Base-by-base conservation (phyloP, 208 protist genomes). In the Trypanosoma vivax region DNA sequence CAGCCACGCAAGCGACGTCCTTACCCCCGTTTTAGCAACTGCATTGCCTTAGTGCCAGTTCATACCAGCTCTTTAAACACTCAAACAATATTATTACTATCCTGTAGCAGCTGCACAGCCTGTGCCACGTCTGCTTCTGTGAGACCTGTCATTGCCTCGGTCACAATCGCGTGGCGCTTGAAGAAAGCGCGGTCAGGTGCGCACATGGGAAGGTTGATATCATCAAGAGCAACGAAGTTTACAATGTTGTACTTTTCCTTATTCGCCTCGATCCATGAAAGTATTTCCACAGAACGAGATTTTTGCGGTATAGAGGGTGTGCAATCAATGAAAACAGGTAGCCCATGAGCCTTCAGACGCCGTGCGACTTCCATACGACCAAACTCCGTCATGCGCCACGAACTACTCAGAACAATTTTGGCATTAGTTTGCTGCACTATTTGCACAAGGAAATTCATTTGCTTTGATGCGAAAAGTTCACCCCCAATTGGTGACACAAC, bases 211-310 rank as follows among this genome's bases (percentile, higher is more conserved):
- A 88, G 55, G 59, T 81, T 43, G 40, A 88, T 88, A 56, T 88
- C 80, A 45, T 88, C 80, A 9, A 88, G 45, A 11, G 80, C 80
- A 7, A 88, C 69, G 68, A 88, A 88, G 62, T 88, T 88, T 10
- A 79, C 70, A 63, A 88, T 75, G 21, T 75, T 70, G 27, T 71
- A 67, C 37, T 64, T 43, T 42, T 60, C 58, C 55, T 79, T 75
- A 65, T 88, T 62, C 14, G 58, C 35, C 11, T 77, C 69, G 10
- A 88, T 39, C 76, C 80, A 88, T 19, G 30, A 28, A 13, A 88
- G 46, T 34, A 88, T 88, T 59, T 88, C 76, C 23, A 54, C 43
- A 3, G 76, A 29, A 3, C 80, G 60, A 19, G 73, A 63, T 35
- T 55, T 50, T 9, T 53, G 50, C 11, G 34, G 27, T 25, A 84